Evolutionary conservation across 169 alveolate genomes (phyloP), one percentile per base, ranked within the genome.

Genomic region (Condylostoma magnum): DNA sequence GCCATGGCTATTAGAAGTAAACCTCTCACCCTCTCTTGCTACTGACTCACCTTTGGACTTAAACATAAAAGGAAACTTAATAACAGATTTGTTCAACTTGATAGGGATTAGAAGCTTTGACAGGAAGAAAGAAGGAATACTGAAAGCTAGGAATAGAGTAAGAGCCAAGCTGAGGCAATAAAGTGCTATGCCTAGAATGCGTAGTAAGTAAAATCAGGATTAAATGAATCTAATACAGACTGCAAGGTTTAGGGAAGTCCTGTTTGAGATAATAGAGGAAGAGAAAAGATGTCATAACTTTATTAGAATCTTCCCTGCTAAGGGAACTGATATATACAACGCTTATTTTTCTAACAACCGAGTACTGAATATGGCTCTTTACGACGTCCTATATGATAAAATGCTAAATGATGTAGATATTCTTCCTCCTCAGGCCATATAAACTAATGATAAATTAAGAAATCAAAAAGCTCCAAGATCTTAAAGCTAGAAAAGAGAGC

Each of bases 1-100:
- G 58, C 94, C 97, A 2, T 90, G 95, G 95, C 76, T 89, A 33
- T 44, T 92, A n/a, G 97, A 92, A 76, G 97, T 92, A 10, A 92
- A 92, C 79, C 90, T 86, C 18, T 75, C 83, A n/a, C 97, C 97
- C 0, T 87, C 95, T 27, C 60, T 92, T 15, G 89, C 90, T 68
- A 83, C 92, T 25, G 77, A 88, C 6, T 67, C 91, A 70, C 83
- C 94, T n/a, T 65, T 90, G 12, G 95, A 90, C 72, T 80, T 75
- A 41, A 75, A 79, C 37, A 83, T 90, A 0, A 90, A 90, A 47
- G 77, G 90, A 6, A 76, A 65, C 60, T 72, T 90, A 10, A 54
- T 90, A 20, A 69, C 86, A 6, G 95, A 90, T 82, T 71, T 83
- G 1, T 69, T 90, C 18, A 85, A 83, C 56, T 31, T 90, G 0